Evolutionary conservation across 2,329 filamentous ascomycete genomes (phyloP), one percentile per base, ranked within the genome.

Genomic region (Monilinia laxa): DNA sequence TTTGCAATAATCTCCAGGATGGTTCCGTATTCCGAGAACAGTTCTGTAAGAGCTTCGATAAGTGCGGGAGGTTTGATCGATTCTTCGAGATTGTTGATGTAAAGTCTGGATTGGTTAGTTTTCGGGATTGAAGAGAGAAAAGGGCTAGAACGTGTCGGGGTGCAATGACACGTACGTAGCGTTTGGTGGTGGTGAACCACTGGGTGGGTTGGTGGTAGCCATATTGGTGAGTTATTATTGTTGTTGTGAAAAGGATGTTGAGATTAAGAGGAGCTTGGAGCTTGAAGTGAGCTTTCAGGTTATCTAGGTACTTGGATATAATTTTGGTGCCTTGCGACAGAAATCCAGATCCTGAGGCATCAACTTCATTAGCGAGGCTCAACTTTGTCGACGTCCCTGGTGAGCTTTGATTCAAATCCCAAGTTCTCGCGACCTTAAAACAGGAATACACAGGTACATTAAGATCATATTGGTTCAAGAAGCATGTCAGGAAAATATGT

Each of bases 21-120:
- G 67, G 83, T 88, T 70, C 95, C 95, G 79, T 95, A 97, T 78
- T 96, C 91, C 70, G 88, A 88, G 80, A 98, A 98, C 74, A 98
- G 84, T 70, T 89, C 87, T 28, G 80, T 81, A 20, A 99, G 84
- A 0, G 91, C 85, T 71, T 90, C 85, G 71, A 89, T 90, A 64
- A 98, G 83, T 12, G 86, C 80, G 45, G 93, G 89, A 67, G 91
- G 83, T 78, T 96, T 97, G 79, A 96, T 88, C 76, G 90, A 88
- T 82, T 98, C 95, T 80, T 97, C 92, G 68, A 99, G 87, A 77
- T 97, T 97, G 74, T 90, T 91, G 66, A 88, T 85, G 74, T 89
- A 89, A 64, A 89, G 85, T 69, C 87, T 89, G 76, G n/a, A 52
- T 28, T 45, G 25, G 51, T 56, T 47, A 49, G n/a, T 25, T 31